Evolutionary conservation across 441 rosid species (phyloP), one percentile per base, ranked within the genome.

Genomic region (Breynia disticha): DNA sequence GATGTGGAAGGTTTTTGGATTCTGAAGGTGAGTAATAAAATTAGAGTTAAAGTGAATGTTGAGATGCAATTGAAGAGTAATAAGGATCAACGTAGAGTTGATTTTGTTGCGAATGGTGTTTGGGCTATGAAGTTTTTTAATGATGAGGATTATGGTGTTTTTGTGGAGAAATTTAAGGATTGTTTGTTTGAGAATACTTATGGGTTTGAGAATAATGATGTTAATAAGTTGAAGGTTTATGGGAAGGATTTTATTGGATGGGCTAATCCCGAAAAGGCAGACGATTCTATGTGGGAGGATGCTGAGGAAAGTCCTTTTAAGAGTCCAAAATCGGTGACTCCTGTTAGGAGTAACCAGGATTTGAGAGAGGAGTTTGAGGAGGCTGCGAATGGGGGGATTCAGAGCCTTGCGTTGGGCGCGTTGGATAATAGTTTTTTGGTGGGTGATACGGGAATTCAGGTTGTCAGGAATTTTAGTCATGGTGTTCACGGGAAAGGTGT

Each of bases 251-350:
- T 93, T 65, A 72, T 84, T 39, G 96, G 90, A 21, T 86, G 98
- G 98, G 95, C 78, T 10, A 84, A 84, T 39, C 98, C 97, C 7
- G 90, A 84, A 45, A 81, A 67, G 51, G 96, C 98, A 14, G 98
- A 93, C 67, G 98, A 93, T 69, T 93, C 97, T 0, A 73, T 88
- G 80, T 93, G 97, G 98, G 95, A 88, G 60, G 98, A 88, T 66
- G 97, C 96, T 9, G 98, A 88, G 50, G 95, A 81, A 50, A 66
- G 71, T 52, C 69, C 76, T 28, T 68, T 70, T 21, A 71, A 74
- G 51, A 84, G 85, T 66, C 96, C 97, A 1, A 69, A 54, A 20
- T 72, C 80, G 2, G 79, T 70, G 3, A 83, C 88, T 51, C 84
- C 90, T 0, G 56, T 65, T 10, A 75, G 82, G 62, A 72, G 59